Percentiles rank a stretch among this genome's conserved stretches.
Conservation (phyloP, 1,284 basidiomycete genomes). For the Malassezia nana region DNA sequence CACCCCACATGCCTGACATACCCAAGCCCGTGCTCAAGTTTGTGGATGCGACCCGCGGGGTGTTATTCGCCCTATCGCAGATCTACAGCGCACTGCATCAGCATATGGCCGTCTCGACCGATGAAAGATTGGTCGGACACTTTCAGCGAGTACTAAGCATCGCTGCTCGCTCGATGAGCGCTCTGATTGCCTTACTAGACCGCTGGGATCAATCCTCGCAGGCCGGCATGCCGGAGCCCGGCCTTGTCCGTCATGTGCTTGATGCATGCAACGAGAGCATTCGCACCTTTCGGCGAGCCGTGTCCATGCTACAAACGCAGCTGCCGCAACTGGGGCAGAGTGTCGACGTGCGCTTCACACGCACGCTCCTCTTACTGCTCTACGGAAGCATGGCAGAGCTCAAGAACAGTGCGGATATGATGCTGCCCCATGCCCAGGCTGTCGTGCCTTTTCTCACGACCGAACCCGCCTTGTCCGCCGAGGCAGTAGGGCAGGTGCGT, state of each 20-base stretch:
- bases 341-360: constrained; percentile 75
- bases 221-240: constrained; percentile 59
- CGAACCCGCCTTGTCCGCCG: background rate
- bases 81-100: constrained; percentile 81
- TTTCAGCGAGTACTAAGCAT: constrained; percentile 48
- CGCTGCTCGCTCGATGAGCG: constrained; percentile 69
- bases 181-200: constrained; percentile 78
- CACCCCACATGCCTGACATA: constrained; percentile 59
- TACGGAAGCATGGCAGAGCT: constrained; percentile 86
- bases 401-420: constrained; percentile 69
- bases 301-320: constrained; percentile 71
- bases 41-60: constrained; percentile 77
- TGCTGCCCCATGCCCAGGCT: constrained; percentile 64
- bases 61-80: constrained; percentile 85
- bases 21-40: constrained; percentile 65
- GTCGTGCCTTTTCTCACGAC: constrained; percentile 50
- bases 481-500: background rate
- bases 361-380: constrained; percentile 75
- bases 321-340: constrained; percentile 60
- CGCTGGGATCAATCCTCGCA: constrained; percentile 78
- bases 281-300: constrained; percentile 72
- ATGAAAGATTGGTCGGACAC: constrained; percentile 60
- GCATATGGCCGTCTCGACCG: constrained; percentile 73
- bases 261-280: constrained; percentile 78
- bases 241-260: constrained; percentile 66